Conservation (phyloP, 2,329 filamentous ascomycete genomes). For the Plenodomus tracheiphilus region DNA sequence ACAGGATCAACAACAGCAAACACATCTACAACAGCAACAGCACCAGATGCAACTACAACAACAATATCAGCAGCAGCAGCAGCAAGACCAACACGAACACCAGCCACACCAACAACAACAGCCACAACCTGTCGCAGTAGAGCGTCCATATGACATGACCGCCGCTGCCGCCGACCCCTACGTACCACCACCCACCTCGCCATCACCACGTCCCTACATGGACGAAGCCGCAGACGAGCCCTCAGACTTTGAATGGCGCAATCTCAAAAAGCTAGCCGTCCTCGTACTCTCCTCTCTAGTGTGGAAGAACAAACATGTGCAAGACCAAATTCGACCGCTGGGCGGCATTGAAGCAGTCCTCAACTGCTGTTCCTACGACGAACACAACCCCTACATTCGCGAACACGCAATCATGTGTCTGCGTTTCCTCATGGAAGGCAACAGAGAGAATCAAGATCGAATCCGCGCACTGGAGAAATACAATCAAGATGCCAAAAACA, state of each 20-base stretch:
- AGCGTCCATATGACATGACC: conserved; percentile 65
- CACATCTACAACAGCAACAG: conserved; percentile 7
- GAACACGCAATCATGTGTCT: conserved; percentile 68
- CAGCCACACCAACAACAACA: conserved; percentile 1
- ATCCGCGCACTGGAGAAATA: conserved; percentile 62
- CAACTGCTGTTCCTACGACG: conserved; percentile 88
- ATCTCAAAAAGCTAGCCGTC: conserved; percentile 90
- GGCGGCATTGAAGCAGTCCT: conserved; percentile 86
- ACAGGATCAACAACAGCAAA: conserved; percentile 24
- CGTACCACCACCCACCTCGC: conserved; percentile 39
- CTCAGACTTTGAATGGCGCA: conserved; percentile 71
- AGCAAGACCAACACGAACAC: neutral
- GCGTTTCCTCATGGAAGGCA: conserved; percentile 67
- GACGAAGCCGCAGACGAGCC: conserved; percentile 59
- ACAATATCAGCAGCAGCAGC: neutral
- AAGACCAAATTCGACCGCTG: conserved; percentile 82
- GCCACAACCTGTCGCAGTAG: conserved; percentile 55
- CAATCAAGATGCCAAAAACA: conserved; percentile 22
- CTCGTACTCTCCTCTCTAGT: conserved; percentile 87
- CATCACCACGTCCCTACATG: conserved; percentile 52
- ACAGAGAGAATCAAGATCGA: conserved; percentile 71
- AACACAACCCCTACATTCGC: conserved; percentile 91
- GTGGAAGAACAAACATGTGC: conserved; percentile 82
- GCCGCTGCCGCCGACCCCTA: conserved; percentile 51
- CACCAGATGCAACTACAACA: neutral